Percentiles rank a stretch among this genome's conserved stretches.
Evolutionary conservation across 441 rosid species (phyloP).

Genomic region (Pelargonium cotyledonis): DNA sequence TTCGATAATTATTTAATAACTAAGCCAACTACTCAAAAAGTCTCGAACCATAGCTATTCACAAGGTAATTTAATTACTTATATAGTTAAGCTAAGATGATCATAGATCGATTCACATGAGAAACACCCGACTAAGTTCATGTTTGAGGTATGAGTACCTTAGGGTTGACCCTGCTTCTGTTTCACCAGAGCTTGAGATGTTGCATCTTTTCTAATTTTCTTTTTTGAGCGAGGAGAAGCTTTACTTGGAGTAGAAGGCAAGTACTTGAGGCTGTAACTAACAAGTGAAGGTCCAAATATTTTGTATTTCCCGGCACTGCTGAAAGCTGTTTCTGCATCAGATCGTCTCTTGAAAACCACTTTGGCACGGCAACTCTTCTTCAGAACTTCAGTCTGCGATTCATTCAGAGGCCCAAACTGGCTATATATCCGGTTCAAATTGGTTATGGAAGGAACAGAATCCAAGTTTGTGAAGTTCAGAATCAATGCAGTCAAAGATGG

Average conservation of each 20-base stretch:
- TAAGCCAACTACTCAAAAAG: too few species aligned
- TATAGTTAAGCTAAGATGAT: neutral
- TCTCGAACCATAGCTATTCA: neutral
- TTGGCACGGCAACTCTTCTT: conserved; percentile 52
- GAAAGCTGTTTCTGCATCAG: conserved; percentile 66
- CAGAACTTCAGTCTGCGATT: conserved; percentile 42
- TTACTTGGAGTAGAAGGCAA: conserved; percentile 22
- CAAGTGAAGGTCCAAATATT: conserved; percentile 65
- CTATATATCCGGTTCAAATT: conserved; percentile 56
- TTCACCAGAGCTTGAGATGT: neutral
- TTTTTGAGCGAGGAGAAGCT: conserved; percentile 19
- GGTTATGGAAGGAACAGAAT: conserved; percentile 43
- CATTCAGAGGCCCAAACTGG: conserved; percentile 44
- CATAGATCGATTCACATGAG: neutral
- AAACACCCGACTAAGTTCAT: neutral
- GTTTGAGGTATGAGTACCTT: neutral
- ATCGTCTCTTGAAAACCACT: conserved; percentile 52
- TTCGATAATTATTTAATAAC: too few species aligned
- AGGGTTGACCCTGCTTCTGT: neutral
- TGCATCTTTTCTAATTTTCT: conserved; percentile 15
- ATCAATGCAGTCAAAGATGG: conserved; percentile 42
- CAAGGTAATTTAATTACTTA: neutral
- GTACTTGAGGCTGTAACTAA: conserved; percentile 62
- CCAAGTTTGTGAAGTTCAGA: conserved; percentile 46
- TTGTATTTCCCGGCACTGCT: conserved; percentile 67